These are phyloP conservation scores for Leccinellum luteum DNA, from an alignment of 768 basidiomycete genomes.

Conservation along the genomic window DNA sequence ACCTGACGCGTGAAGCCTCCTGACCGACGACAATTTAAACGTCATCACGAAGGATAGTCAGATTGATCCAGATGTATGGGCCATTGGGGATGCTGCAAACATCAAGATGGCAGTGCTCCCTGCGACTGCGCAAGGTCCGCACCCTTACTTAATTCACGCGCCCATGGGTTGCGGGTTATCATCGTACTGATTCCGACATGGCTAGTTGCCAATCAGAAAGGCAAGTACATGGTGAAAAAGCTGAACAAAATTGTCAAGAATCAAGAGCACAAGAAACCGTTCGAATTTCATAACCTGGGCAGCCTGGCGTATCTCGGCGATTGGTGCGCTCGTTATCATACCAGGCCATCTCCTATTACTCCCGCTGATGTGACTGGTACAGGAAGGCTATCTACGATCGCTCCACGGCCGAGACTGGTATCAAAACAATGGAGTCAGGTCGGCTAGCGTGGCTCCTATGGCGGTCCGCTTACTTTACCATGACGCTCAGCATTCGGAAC, in stretches of 20 bases:
- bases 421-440: conserved; percentile 60
- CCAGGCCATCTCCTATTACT: conserved; percentile 2
- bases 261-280: conserved; percentile 45
- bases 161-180: conserved; percentile 20
- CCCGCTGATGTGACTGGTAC: conserved; percentile 5
- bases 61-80: conserved; percentile 69
- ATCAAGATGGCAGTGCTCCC: conserved; percentile 61
- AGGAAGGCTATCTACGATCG: conserved; percentile 81
- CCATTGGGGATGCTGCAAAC: conserved; percentile 75
- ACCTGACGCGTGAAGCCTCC: conserved; percentile 31
- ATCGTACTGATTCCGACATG: conserved; percentile 7
- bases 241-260: conserved; percentile 63
- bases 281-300: conserved; percentile 71
- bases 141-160: conserved; percentile 13
- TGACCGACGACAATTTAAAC: conserved; percentile 60
- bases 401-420: conserved; percentile 45
- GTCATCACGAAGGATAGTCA: conserved; percentile 52
- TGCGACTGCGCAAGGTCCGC: conserved; percentile 78
- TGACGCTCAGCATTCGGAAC: conserved; percentile 70
- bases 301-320: conserved; percentile 80
- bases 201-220: conserved; percentile 76
- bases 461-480: conserved; percentile 79
- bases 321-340: conserved; percentile 44
- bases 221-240: conserved; percentile 60
- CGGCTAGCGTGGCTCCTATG: conserved; percentile 76